A percentile compares a stretch with the other conserved stretches of the same genome.
Evolutionary conservation across 2,329 filamentous ascomycete genomes (phyloP).

Genomic region (Dissoconium aciculare): DNA sequence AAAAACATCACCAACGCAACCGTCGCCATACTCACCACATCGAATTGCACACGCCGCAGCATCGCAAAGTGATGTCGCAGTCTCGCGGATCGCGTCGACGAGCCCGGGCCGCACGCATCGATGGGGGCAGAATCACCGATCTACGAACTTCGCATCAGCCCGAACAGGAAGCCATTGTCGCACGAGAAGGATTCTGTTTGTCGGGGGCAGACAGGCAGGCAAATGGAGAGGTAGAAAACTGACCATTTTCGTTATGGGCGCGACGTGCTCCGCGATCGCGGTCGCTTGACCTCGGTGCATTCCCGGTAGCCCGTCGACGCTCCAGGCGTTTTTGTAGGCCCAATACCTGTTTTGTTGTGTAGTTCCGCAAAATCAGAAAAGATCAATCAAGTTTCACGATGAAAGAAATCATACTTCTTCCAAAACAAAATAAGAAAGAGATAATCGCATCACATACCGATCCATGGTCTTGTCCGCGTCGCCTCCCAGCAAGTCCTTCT

Average conservation of each 20-base stretch:
- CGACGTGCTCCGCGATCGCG: conserved; percentile 24
- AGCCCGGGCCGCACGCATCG: no score
- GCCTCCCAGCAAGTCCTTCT: conserved; percentile 22
- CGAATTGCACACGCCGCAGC: no score
- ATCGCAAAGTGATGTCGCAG: no score
- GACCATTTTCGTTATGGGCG: conserved; percentile 32
- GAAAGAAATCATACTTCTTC: background rate
- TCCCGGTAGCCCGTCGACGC: conserved; percentile 31
- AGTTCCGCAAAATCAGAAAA: conserved; percentile 2
- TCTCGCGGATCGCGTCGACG: no score
- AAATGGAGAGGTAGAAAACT: no score
- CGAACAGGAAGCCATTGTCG: no score
- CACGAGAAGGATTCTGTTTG: no score
- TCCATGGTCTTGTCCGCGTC: conserved; percentile 29
- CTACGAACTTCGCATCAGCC: no score
- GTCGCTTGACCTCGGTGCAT: conserved; percentile 27
- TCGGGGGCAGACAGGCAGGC: no score
- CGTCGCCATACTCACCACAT: no score
- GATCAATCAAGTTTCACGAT: background rate
- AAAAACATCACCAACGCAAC: no score
- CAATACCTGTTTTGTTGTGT: conserved; percentile 23
- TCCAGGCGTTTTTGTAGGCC: conserved; percentile 30
- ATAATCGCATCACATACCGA: conserved; percentile 12
- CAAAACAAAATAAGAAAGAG: background rate
- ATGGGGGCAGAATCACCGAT: no score